Base-by-base conservation (phyloP, 768 basidiomycete genomes). In the Boletus patriciae region DNA sequence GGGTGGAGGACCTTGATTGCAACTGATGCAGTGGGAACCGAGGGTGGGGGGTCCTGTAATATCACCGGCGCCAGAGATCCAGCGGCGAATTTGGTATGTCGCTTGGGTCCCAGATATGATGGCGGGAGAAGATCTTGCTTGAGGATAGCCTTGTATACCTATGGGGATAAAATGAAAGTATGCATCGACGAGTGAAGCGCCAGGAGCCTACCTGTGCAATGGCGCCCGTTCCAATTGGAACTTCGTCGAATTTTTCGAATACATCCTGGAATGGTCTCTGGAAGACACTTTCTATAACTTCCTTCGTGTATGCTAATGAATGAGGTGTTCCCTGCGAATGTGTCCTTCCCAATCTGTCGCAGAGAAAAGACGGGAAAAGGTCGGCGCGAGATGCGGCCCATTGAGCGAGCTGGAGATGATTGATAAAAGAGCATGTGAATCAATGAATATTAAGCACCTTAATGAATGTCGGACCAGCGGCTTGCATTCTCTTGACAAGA, bases 1-100 rank as follows among this genome's bases (percentile, higher is more conserved):
- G 97, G 97, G 70, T 99, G 97, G 23, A 98, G 84, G 21, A 99
- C 82, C 74, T 99, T 99, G 75, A 99, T 88, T 15, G 97, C 97
- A 33, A 98, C 95, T 2, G 89, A 82, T 19, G 92, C 86, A 1
- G 88, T 87, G 12, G 94, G 94, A 18, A 88, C 85, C 3, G 82
- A 84, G 0, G 87, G 85, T 4, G 82, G 83, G 13, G 87, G 86
- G 55, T 85, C 80, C 41, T 73, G 71, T 3, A 71, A 55, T 41
- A 77, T 74, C 43, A 67, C 69, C 52, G 85, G 78, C 18, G 86
- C 76, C 44, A 91, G 80, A 46, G 80, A 80, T 16, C 79, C 77
- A 1, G 81, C 70, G 4, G 66, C 62, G 6, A 75, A 75, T 58
- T 78, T 83, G 44, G 74, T 73, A 19, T 78, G 77, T 46, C 86